Evolutionary conservation across 768 basidiomycete genomes (phyloP), one percentile per base, ranked within the genome.

Genomic region (Macrolepiota dolichaula): DNA sequence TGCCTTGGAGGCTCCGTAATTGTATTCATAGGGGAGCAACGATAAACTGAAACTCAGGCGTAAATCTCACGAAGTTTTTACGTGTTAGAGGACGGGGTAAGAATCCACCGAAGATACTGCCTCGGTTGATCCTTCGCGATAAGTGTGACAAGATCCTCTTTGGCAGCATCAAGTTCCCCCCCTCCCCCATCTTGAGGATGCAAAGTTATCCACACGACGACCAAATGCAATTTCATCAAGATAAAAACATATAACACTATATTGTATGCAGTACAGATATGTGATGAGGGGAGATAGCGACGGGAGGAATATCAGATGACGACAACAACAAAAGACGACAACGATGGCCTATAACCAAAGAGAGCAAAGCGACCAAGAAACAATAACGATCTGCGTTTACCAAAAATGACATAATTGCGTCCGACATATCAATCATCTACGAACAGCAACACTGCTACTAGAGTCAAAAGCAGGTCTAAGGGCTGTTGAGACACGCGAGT

Each of bases 401-500:
- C 47, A 22, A 24, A 49, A 49, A 24, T 11, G 13, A 4, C 11
- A 13, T 25, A 49, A 27, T 13, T 49, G 12, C 19, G 13, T 4
- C 47, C 22, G 24, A 49, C 22, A 27, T 13, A 49, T 49, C 12
- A 17, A 27, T 59, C 25, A 59, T 42, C 19, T 25, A 4, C 57
- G 50, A 51, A 46, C 32, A 27, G 13, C 54, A 22, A 22, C 32
- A 10, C 37, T 49, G 17, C 35, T 51, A 7, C 19, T 15, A 53
- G 42, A 24, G 62, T 67, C 61, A 55, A 74, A 74, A 5, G 70
- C 76, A 17, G 76, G 76, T 27, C 76, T 67, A 40, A 76, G 65
- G 13, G 70, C 72, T 4, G 75, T 77, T 6, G 74, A 74, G 52
- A 77, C 76, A 24, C 69, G 68, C 15, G 68, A 58, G 50, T 74